These are phyloP conservation scores for Entamoeba invadens DNA, from an alignment of 208 protist genomes.

Conservation along the genomic window DNA sequence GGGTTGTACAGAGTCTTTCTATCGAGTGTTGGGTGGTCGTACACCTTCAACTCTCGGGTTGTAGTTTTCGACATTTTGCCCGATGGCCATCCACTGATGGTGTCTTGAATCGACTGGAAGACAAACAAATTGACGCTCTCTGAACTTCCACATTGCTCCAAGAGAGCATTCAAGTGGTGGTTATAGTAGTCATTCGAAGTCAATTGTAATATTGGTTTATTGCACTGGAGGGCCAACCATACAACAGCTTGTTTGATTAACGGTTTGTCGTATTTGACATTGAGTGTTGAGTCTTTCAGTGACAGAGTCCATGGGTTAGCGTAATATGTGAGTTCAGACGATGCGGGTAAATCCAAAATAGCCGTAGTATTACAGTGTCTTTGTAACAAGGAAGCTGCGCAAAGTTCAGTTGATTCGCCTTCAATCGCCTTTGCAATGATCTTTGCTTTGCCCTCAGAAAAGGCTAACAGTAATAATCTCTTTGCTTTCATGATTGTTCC, in stretches of 20 bases:
- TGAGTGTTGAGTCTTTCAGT: not conserved
- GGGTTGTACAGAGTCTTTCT: too few relatives aligned
- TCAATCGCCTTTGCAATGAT: not conserved
- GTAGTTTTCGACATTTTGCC: not conserved
- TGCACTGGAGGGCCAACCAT: not conserved
- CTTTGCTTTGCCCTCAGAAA: slow-evolving; percentile 33
- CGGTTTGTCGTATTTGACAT: not conserved
- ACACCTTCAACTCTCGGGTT: not conserved
- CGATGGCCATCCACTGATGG: not conserved
- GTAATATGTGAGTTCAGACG: not conserved
- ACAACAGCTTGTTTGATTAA: not conserved
- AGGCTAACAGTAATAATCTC: slow-evolving; percentile 42
- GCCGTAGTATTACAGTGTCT: not conserved
- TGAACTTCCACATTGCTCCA: not conserved
- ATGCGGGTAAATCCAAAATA: not conserved
- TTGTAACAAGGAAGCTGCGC: not conserved
- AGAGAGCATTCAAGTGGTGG: not conserved
- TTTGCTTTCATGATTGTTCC: slow-evolving; percentile 26
- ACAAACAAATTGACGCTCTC: not conserved
- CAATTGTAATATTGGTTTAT: not conserved
- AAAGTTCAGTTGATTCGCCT: not conserved
- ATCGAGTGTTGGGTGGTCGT: not conserved
- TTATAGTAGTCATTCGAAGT: not conserved
- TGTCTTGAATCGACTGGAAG: not conserved
- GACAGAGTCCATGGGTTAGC: not conserved